Evolutionary conservation across 2,329 filamentous ascomycete genomes (phyloP).

Genomic region (Sphaerostilbella broomeana): DNA sequence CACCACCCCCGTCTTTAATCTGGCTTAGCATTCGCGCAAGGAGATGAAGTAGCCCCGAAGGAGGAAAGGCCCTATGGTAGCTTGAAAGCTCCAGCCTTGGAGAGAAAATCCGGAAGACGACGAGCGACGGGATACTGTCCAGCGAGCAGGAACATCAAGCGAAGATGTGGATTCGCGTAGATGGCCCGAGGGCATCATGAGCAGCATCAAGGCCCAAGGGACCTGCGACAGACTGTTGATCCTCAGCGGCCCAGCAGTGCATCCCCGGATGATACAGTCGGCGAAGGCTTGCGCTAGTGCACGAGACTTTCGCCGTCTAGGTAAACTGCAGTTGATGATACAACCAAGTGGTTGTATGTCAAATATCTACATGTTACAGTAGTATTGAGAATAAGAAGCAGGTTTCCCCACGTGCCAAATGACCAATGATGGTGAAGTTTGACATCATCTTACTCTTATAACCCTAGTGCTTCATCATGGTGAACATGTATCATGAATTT

Average conservation of each 20-base stretch:
- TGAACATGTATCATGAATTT: not conserved
- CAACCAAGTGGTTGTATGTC: conserved; percentile 24
- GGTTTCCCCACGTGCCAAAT: conserved; percentile 2
- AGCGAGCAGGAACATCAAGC: conserved; percentile 16
- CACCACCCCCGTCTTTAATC: conserved; percentile 29
- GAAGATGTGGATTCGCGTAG: conserved; percentile 13
- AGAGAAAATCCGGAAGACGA: conserved; percentile 23
- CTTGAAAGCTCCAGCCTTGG: conserved; percentile 59
- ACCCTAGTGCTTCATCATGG: not conserved
- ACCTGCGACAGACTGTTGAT: conserved; percentile 4
- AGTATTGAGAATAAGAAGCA: conserved; percentile 15
- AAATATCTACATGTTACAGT: conserved; percentile 14
- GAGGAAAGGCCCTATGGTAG: conserved; percentile 49
- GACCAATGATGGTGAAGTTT: too few species aligned
- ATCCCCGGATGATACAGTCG: conserved; percentile 3
- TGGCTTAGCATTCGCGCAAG: conserved; percentile 32
- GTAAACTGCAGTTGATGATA: conserved; percentile 16
- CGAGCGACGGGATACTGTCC: conserved; percentile 9
- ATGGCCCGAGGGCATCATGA: conserved; percentile 13
- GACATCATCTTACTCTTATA: too few species aligned
- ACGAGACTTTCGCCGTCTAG: conserved; percentile 14
- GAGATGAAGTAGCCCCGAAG: conserved; percentile 19
- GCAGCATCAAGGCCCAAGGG: conserved; percentile 9
- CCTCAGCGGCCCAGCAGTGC: conserved; percentile 5
- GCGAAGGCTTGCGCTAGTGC: conserved; percentile 21